Conservation (phyloP, 2,329 filamentous ascomycete species). For the Xylaria arbuscula region DNA sequence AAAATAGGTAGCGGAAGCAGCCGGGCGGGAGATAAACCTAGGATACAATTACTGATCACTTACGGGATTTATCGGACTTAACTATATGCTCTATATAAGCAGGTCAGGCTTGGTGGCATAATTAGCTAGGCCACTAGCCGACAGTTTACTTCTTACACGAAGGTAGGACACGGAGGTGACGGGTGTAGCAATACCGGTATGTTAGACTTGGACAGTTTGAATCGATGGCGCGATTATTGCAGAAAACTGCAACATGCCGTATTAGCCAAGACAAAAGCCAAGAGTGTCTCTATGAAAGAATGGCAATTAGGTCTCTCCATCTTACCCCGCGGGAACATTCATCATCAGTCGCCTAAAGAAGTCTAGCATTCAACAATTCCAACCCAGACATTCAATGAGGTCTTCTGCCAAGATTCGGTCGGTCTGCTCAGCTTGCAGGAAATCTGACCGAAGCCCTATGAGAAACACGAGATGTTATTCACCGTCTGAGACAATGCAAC, state of each 20-base stretch:
- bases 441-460: slow-evolving; percentile 16
- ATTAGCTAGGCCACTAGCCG: no score
- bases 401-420: slow-evolving; percentile 19
- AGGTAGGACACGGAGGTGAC: no score
- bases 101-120: not conserved
- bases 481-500: slow-evolving; percentile 7
- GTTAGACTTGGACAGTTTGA: not conserved
- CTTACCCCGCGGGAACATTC: no score
- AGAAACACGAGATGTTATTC: slow-evolving; percentile 31
- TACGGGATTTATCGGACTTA: not conserved
- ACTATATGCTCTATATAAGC: not conserved
- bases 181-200: not conserved
- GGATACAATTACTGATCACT: slow-evolving; percentile 1
- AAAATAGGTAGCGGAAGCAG: slow-evolving; percentile 14
- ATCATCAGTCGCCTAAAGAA: no score
- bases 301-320: no score
- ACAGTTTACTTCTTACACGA: no score
- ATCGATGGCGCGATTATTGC: slow-evolving; percentile 4
- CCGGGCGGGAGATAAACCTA: not conserved
- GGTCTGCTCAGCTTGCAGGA: not conserved
- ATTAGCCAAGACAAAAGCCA: not conserved
- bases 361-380: no score
- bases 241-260: slow-evolving; percentile 20
- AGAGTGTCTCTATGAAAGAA: not conserved
- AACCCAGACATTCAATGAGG: no score